Conservation (phyloP, 208 protist genomes). For the Angomonas deanei region DNA sequence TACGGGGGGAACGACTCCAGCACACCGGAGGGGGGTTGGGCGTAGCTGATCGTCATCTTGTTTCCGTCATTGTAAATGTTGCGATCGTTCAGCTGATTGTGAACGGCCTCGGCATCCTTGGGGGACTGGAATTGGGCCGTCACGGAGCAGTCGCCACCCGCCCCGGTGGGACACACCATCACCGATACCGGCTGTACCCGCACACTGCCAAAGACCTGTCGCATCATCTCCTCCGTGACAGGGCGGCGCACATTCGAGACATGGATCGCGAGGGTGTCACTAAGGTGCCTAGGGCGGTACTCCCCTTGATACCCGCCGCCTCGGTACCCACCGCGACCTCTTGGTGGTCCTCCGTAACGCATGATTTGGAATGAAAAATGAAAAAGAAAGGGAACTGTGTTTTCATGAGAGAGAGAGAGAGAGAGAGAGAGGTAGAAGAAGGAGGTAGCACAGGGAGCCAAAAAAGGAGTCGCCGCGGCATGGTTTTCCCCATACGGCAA, state of each 20-base stretch:
- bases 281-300: constrained; percentile 19
- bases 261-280: constrained; percentile 69
- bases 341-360: too few species aligned
- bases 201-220: constrained; percentile 78
- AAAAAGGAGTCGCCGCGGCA: too few species aligned
- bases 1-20: constrained; percentile 4
- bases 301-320: constrained; percentile 16
- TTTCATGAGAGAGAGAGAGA: neutral
- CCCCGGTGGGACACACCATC: constrained; percentile 45
- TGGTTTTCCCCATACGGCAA: too few species aligned
- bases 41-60: constrained; percentile 78
- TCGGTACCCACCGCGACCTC: constrained; percentile 20
- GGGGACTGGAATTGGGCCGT: constrained; percentile 65
- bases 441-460: neutral
- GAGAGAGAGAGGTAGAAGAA: neutral
- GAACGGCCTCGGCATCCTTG: constrained; percentile 55
- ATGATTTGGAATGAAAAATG: constrained; percentile 23
- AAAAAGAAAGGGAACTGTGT: neutral
- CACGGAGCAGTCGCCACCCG: constrained; percentile 59
- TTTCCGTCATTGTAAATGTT: constrained; percentile 89
- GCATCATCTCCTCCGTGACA: constrained; percentile 84
- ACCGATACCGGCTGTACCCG: constrained; percentile 52
- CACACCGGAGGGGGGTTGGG: constrained; percentile 1
- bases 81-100: constrained; percentile 67
- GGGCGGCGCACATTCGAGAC: constrained; percentile 72